Conservation (phyloP, 257 asterid genomes). For the Nicotiana attenuata region DNA sequence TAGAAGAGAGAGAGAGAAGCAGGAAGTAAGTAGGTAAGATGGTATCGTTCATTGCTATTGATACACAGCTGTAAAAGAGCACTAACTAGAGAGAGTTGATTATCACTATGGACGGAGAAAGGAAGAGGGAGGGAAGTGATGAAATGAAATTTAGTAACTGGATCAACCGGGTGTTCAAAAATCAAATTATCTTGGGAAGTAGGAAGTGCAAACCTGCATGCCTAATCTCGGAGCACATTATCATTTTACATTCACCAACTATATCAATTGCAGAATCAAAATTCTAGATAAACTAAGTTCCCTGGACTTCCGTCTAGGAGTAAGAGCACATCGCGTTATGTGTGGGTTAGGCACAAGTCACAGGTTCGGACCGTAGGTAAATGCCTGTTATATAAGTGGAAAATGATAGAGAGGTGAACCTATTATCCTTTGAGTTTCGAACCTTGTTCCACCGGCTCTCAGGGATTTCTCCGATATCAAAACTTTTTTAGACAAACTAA, state of each 20-base stretch:
- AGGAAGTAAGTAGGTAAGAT: not conserved
- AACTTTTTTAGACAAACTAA: too few relatives aligned
- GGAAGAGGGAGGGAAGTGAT: not conserved
- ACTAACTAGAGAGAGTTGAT: conserved; percentile 2
- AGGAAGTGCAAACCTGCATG: not conserved
- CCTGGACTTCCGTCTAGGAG: not conserved
- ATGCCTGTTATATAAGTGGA: not conserved
- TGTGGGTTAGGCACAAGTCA: not conserved
- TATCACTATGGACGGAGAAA: not conserved
- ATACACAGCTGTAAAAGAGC: not conserved
- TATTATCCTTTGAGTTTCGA: not conserved
- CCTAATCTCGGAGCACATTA: not conserved
- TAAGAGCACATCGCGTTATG: not conserved
- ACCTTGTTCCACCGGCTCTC: not conserved
- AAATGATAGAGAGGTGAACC: not conserved
- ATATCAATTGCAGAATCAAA: not conserved
- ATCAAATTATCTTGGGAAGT: not conserved
- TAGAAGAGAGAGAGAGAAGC: not conserved
- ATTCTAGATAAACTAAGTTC: not conserved
- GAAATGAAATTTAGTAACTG: not conserved
- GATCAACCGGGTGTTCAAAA: not conserved
- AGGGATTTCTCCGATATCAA: too few relatives aligned
- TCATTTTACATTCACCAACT: not conserved
- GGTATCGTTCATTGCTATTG: not conserved
- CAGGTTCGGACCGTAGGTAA: not conserved